phyloP scores from a whole-genome alignment of 1,284 basidiomycete genomes.

The Pascua sp. region DNA sequence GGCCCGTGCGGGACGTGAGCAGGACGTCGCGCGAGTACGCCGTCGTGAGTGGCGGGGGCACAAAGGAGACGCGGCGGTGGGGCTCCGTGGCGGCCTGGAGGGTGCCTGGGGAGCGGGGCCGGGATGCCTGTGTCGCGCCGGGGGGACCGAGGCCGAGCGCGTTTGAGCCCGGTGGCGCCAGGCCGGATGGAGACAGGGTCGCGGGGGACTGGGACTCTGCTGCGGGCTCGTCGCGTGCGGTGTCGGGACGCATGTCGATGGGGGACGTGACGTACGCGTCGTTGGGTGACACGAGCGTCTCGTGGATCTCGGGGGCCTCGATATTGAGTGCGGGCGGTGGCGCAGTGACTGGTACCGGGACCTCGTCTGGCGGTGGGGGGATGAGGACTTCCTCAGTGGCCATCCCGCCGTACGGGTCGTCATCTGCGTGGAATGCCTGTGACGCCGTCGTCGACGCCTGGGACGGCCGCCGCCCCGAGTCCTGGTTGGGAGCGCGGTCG shows the following conservation, averaged over 20 bases:
- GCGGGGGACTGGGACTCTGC: background rate
- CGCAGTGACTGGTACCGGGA: background rate
- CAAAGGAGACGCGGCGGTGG: slow-evolving; percentile 45
- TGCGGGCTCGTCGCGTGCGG: background rate
- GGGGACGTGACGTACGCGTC: background rate
- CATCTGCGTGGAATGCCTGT: background rate
- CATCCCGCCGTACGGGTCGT: slow-evolving; percentile 9
- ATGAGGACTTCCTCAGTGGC: slow-evolving; percentile 5
- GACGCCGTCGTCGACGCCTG: background rate
- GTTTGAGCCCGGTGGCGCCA: slow-evolving; percentile 1
- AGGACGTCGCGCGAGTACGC: slow-evolving; percentile 61
- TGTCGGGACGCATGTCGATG: background rate
- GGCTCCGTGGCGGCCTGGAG: background rate
- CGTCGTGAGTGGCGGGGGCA: slow-evolving; percentile 43
- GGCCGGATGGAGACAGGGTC: background rate
- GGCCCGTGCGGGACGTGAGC: slow-evolving; percentile 52
- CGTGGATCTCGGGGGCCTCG: background rate
- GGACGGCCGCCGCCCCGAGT: slow-evolving; percentile 3
- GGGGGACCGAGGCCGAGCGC: background rate
- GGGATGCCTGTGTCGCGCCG: too few relatives aligned
- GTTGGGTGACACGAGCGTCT: background rate
- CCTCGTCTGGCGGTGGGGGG: background rate
- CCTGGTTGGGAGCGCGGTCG: background rate
- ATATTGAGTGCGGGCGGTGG: background rate
- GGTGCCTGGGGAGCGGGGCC: background rate